Evolutionary conservation across 2,329 filamentous ascomycete species (phyloP).

Genomic region (Aspergillus luchuensis): DNA sequence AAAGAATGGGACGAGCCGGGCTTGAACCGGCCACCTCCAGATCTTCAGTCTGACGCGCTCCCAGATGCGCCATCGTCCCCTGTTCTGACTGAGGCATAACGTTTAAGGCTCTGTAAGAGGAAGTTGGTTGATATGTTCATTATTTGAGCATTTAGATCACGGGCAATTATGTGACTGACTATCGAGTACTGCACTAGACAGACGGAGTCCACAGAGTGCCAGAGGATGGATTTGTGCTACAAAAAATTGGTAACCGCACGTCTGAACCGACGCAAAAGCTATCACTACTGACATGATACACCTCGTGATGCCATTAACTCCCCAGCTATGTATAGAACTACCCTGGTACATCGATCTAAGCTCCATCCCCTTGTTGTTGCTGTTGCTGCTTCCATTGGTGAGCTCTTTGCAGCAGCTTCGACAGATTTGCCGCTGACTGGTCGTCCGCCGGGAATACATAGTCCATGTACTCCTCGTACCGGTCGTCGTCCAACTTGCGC

Average conservation of each 20-base stretch:
- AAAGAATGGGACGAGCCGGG: slow-evolving; percentile 6
- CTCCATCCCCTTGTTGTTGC: slow-evolving; percentile 49
- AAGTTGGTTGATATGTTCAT: too few species aligned
- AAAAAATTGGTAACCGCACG: too few species aligned
- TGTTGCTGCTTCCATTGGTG: slow-evolving; percentile 79
- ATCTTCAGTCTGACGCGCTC: slow-evolving; percentile 11
- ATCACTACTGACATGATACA: background rate
- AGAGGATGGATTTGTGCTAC: too few species aligned
- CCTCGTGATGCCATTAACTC: background rate
- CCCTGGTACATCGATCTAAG: background rate
- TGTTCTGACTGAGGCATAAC: background rate
- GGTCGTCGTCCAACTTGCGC: slow-evolving; percentile 86
- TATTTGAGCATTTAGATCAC: too few species aligned
- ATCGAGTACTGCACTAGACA: too few species aligned
- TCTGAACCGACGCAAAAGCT: too few species aligned
- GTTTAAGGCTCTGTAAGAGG: too few species aligned
- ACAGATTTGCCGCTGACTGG: slow-evolving; percentile 78
- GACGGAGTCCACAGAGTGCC: too few species aligned
- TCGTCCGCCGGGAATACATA: slow-evolving; percentile 97
- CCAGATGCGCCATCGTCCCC: slow-evolving; percentile 10
- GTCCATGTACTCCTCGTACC: slow-evolving; percentile 95
- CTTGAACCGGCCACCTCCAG: slow-evolving; percentile 10
- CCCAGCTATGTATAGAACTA: background rate
- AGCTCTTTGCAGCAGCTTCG: slow-evolving; percentile 80
- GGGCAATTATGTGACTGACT: too few species aligned